A percentile compares a stretch with the other conserved stretches of the same genome.
These are phyloP conservation scores for Phlegmacium glaucopus DNA, from an alignment of 768 basidiomycete species.

Conservation along the genomic window DNA sequence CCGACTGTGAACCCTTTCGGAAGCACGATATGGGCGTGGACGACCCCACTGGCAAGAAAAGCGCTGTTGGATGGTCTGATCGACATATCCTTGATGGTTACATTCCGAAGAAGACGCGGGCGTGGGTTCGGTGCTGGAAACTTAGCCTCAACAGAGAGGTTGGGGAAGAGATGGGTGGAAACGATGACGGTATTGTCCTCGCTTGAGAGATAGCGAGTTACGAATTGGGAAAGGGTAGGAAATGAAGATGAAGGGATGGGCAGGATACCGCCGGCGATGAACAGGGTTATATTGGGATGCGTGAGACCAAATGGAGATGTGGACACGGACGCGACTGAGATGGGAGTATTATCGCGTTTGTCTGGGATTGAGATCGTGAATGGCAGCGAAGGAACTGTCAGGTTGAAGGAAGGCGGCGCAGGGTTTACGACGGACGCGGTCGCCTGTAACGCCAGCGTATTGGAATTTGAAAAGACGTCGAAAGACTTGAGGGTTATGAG, in stretches of 20 bases:
- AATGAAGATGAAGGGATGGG: conserved; percentile 41
- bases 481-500: conserved; percentile 62
- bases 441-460: conserved; percentile 42
- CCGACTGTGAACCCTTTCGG: conserved; percentile 66
- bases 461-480: conserved; percentile 30
- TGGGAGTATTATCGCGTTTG: conserved; percentile 2
- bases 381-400: conserved; percentile 55
- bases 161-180: conserved; percentile 47
- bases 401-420: conserved; percentile 41
- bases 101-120: conserved; percentile 64
- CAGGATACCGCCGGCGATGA: conserved; percentile 53
- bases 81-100: conserved; percentile 76
- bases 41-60: conserved; percentile 68
- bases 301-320: conserved; percentile 58
- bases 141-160: conserved; percentile 38
- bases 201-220: conserved; percentile 62
- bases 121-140: conserved; percentile 68
- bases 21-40: conserved; percentile 62
- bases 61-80: conserved; percentile 32
- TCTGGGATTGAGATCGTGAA: conserved; percentile 35
- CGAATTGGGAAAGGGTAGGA: conserved; percentile 52
- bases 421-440: conserved; percentile 60
- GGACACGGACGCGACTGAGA: conserved; percentile 53
- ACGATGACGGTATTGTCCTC: conserved; percentile 55
- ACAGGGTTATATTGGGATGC: conserved; percentile 64